Evolutionary conservation across 495 filamentous ascomycete species (phyloP).

Genomic region (Aspergillus cristatus): DNA sequence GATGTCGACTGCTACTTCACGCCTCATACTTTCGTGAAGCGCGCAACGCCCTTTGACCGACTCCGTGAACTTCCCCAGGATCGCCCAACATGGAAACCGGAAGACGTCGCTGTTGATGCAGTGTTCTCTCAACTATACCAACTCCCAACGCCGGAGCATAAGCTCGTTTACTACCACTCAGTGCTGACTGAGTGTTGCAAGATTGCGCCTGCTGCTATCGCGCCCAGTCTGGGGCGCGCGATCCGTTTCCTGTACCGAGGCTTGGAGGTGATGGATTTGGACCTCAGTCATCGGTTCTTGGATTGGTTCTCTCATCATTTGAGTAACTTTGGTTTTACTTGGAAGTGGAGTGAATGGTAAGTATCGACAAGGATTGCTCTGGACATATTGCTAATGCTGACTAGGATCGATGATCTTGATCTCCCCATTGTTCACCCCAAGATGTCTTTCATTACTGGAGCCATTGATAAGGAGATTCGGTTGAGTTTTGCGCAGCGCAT

Average conservation of each 20-base stretch:
- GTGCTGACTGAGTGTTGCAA: constrained; percentile 93
- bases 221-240: constrained; percentile 87
- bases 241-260: constrained; percentile 85
- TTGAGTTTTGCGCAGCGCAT: constrained; percentile 94
- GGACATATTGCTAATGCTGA: not conserved
- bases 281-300: constrained; percentile 77
- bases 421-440: constrained; percentile 70
- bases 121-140: constrained; percentile 92
- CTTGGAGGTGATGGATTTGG: constrained; percentile 72
- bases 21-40: constrained; percentile 77
- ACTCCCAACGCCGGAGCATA: constrained; percentile 81
- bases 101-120: constrained; percentile 94
- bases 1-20: constrained; percentile 94
- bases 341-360: constrained; percentile 98
- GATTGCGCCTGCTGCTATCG: constrained; percentile 87
- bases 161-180: constrained; percentile 92
- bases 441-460: constrained; percentile 84
- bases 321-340: constrained; percentile 98
- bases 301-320: constrained; percentile 98
- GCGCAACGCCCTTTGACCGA: constrained; percentile 83
- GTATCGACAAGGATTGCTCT: constrained; percentile 8
- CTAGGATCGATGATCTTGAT: constrained; percentile 70
- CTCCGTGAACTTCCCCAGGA: constrained; percentile 60
- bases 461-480: constrained; percentile 93
- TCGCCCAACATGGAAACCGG: constrained; percentile 86